Conservation (phyloP, 495 filamentous ascomycete species). For the Penicillium desertorum region DNA sequence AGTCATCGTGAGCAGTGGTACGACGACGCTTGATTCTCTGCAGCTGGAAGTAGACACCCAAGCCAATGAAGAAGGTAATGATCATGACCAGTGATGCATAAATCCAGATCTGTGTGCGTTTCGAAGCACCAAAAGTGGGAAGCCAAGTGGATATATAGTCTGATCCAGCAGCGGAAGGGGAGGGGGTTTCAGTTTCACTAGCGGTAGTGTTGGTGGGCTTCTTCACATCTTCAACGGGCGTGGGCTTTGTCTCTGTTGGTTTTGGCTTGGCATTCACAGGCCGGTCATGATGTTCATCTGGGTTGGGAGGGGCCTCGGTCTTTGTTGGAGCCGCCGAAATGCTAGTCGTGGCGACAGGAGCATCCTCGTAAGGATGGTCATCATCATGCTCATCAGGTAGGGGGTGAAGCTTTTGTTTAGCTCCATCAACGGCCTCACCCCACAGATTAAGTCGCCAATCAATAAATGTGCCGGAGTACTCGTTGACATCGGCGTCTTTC, state of each 20-base stretch:
- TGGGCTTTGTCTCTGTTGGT: slow-evolving; percentile 24
- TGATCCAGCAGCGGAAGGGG: slow-evolving; percentile 40
- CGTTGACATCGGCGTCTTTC: slow-evolving; percentile 80
- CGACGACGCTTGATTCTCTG: slow-evolving; percentile 73
- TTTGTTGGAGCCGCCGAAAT: slow-evolving; percentile 46
- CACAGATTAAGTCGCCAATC: slow-evolving; percentile 96
- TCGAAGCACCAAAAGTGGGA: slow-evolving; percentile 91
- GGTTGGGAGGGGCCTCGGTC: slow-evolving; percentile 44
- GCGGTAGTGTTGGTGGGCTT: slow-evolving; percentile 35
- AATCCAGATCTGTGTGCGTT: slow-evolving; percentile 90
- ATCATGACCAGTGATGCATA: slow-evolving; percentile 85
- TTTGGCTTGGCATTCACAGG: slow-evolving; percentile 66
- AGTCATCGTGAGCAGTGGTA: slow-evolving; percentile 76
- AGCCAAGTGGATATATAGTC: slow-evolving; percentile 86
- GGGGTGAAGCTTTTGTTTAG: slow-evolving; percentile 68
- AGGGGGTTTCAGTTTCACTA: slow-evolving; percentile 39
- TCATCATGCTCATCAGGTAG: slow-evolving; percentile 85
- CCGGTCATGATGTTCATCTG: slow-evolving; percentile 73
- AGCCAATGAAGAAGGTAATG: slow-evolving; percentile 73
- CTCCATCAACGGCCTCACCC: slow-evolving; percentile 79
- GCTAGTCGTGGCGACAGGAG: slow-evolving; percentile 54
- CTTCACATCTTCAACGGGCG: slow-evolving; percentile 24
- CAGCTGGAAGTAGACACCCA: slow-evolving; percentile 77
- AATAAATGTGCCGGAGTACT: slow-evolving; percentile 69
- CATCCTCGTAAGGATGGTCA: slow-evolving; percentile 66